Conservation (phyloP, 306 rosid genomes). For the Quercus rubra region DNA sequence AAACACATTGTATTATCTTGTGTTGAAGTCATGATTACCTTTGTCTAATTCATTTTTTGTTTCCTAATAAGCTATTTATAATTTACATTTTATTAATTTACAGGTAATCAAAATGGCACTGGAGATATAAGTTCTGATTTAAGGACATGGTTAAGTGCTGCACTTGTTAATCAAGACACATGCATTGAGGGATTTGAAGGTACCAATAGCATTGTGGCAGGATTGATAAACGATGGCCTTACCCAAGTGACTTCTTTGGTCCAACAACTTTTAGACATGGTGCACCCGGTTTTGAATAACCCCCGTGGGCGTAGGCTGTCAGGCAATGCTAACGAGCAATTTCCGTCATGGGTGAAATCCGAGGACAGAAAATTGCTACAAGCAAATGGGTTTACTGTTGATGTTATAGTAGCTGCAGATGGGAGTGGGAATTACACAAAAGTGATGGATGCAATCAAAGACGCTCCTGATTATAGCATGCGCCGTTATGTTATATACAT, state of each 20-base stretch:
- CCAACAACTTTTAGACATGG: slow-evolving; percentile 47
- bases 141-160: slow-evolving; percentile 88
- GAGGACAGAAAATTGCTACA: slow-evolving; percentile 47
- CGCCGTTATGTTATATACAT: slow-evolving; percentile 58
- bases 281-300: slow-evolving; percentile 18
- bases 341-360: slow-evolving; percentile 60
- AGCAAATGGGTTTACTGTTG: slow-evolving; percentile 31
- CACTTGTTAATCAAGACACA: slow-evolving; percentile 61
- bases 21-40: too few species aligned
- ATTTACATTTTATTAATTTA: neutral
- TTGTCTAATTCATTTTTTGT: too few species aligned
- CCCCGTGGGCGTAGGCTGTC: neutral
- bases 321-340: neutral
- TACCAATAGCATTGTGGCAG: slow-evolving; percentile 49
- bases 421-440: slow-evolving; percentile 65
- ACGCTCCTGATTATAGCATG: slow-evolving; percentile 81
- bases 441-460: slow-evolving; percentile 61
- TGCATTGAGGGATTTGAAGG: slow-evolving; percentile 85
- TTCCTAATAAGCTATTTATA: neutral
- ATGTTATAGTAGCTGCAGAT: slow-evolving; percentile 64
- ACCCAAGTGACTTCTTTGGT: slow-evolving; percentile 46
- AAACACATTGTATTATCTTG: too few species aligned
- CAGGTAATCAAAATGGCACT: slow-evolving; percentile 62
- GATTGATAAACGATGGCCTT: slow-evolving; percentile 39
- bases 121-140: slow-evolving; percentile 73